Conservation (phyloP, 2,329 filamentous ascomycete genomes). For the Claviceps humidiphila region DNA sequence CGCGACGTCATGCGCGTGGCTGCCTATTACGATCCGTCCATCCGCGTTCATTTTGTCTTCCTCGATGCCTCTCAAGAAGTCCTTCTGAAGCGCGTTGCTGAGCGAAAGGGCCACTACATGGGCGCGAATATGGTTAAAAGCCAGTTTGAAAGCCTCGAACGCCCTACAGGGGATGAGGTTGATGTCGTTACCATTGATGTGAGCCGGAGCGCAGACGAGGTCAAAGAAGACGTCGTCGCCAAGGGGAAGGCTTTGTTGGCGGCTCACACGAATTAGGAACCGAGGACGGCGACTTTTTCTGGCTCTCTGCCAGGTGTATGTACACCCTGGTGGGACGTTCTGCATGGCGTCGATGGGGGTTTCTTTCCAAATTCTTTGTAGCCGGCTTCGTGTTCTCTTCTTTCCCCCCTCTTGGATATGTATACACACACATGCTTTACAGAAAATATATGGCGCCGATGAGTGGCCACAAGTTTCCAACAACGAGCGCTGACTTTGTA, state of each 20-base stretch:
- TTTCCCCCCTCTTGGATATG: neutral
- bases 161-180: slow-evolving; percentile 54
- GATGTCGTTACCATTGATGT: slow-evolving; percentile 65
- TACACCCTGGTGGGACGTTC: too few relatives aligned
- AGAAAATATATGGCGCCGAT: neutral
- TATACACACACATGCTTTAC: neutral
- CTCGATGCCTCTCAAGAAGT: slow-evolving; percentile 65
- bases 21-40: slow-evolving; percentile 57
- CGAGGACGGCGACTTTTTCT: neutral
- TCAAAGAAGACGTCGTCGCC: slow-evolving; percentile 46
- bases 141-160: slow-evolving; percentile 80
- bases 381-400: neutral
- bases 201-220: slow-evolving; percentile 41
- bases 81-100: slow-evolving; percentile 60
- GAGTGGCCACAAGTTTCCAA: neutral
- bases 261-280: slow-evolving; percentile 8
- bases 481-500: neutral
- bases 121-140: slow-evolving; percentile 89
- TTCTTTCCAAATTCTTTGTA: too few relatives aligned
- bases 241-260: slow-evolving; percentile 41
- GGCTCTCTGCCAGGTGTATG: too few relatives aligned
- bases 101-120: slow-evolving; percentile 83
- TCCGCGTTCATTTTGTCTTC: slow-evolving; percentile 88
- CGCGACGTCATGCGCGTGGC: slow-evolving; percentile 79
- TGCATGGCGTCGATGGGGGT: too few relatives aligned